Evolutionary conservation across 2,329 filamentous ascomycete genomes (phyloP).

Genomic region (Salinomyces thailandicus): DNA sequence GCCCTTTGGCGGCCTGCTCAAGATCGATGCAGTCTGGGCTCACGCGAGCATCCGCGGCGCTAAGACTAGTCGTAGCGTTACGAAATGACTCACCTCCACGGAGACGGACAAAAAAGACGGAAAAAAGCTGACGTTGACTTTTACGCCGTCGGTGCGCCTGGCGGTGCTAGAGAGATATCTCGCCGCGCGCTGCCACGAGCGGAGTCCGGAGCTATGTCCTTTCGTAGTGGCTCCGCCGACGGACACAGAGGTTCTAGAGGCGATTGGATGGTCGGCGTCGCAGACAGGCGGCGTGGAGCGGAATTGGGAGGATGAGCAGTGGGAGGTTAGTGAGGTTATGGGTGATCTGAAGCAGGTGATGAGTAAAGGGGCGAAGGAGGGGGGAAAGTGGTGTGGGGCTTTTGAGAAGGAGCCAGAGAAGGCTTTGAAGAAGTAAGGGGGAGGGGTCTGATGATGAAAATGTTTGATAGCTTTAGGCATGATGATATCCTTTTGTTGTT

Average conservation of each 20-base stretch:
- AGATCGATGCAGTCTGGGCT: slow-evolving; percentile 29
- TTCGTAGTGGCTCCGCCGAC: slow-evolving; percentile 19
- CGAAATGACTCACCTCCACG: slow-evolving; percentile 26
- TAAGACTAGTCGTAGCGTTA: slow-evolving; percentile 30
- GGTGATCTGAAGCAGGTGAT: slow-evolving; percentile 31
- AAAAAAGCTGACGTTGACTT: slow-evolving; percentile 27
- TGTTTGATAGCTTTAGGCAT: too few relatives aligned
- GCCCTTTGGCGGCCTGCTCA: slow-evolving; percentile 25
- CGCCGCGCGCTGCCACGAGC: slow-evolving; percentile 29
- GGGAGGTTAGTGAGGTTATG: slow-evolving; percentile 32
- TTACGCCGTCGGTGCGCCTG: slow-evolving; percentile 28
- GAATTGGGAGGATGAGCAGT: slow-evolving; percentile 37
- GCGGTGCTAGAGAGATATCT: slow-evolving; percentile 31
- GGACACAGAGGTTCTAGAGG: slow-evolving; percentile 32
- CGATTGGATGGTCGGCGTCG: slow-evolving; percentile 35
- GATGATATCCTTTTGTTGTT: too few relatives aligned
- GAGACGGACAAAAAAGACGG: slow-evolving; percentile 18
- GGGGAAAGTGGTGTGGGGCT: slow-evolving; percentile 30
- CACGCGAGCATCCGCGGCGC: slow-evolving; percentile 36
- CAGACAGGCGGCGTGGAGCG: slow-evolving; percentile 15
- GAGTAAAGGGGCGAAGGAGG: slow-evolving; percentile 32
- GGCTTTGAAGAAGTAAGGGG: slow-evolving; percentile 30
- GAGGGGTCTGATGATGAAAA: too few relatives aligned
- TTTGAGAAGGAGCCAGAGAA: slow-evolving; percentile 31
- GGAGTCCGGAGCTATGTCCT: slow-evolving; percentile 28